Percentiles rank a stretch among this genome's conserved stretches.
phyloP scores from a whole-genome alignment of 2,329 filamentous ascomycete species.

The Colletotrichum zoysiae region DNA sequence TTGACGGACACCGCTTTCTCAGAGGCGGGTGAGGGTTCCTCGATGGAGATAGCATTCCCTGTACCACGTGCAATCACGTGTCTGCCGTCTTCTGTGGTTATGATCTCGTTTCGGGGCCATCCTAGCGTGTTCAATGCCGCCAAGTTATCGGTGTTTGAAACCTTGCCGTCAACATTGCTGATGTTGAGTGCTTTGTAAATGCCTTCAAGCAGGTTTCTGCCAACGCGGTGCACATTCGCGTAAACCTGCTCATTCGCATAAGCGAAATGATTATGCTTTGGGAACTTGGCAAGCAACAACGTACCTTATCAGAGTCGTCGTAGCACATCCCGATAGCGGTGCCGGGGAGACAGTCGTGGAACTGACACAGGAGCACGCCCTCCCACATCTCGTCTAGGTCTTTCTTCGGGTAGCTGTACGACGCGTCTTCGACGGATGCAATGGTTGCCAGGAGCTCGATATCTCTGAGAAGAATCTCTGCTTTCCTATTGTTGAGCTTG shows the following conservation, averaged over 20 bases:
- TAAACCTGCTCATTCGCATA: constrained; percentile 4
- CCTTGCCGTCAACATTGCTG: constrained; percentile 44
- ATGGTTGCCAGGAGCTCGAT: constrained; percentile 74
- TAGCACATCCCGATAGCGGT: constrained; percentile 79
- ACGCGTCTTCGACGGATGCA: constrained; percentile 65
- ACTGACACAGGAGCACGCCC: constrained; percentile 74
- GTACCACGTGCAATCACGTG: constrained; percentile 45
- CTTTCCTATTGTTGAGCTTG: constrained; percentile 74
- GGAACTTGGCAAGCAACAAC: constrained; percentile 5
- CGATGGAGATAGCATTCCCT: constrained; percentile 43
- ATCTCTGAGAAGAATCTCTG: constrained; percentile 74
- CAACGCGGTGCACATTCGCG: neutral
- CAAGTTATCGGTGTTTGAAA: constrained; percentile 70
- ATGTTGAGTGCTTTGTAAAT: constrained; percentile 12
- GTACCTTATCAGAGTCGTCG: constrained; percentile 71
- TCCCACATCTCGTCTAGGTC: constrained; percentile 78
- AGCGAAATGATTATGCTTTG: neutral
- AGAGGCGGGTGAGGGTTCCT: constrained; percentile 42
- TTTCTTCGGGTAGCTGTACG: constrained; percentile 75
- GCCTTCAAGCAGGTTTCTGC: neutral
- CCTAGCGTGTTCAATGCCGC: constrained; percentile 73
- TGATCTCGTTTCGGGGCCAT: constrained; percentile 68
- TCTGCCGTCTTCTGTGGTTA: constrained; percentile 52
- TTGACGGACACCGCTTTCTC: constrained; percentile 50
- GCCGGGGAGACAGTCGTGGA: constrained; percentile 77